Conservation (phyloP, 208 protist genomes). For the Jaenimonas drosophilae region DNA sequence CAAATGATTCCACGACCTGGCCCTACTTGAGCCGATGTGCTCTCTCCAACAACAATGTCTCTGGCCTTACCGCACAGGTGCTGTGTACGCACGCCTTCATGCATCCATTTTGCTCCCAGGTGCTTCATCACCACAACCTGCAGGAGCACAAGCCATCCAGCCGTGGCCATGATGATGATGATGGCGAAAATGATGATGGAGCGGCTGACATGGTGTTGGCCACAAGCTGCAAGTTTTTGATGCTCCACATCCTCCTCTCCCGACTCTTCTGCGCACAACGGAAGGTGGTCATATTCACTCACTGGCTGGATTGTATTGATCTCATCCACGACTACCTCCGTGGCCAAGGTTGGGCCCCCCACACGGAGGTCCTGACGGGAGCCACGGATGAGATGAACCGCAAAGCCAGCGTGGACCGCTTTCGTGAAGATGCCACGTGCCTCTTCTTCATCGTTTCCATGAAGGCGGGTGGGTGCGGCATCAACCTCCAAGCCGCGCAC, state of each 20-base stretch:
- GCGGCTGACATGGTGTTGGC: slow-evolving; percentile 23
- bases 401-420: slow-evolving; percentile 74
- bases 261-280: slow-evolving; percentile 30
- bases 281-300: slow-evolving; percentile 96
- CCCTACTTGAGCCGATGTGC: slow-evolving; percentile 4
- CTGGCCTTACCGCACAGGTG: slow-evolving; percentile 32
- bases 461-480: slow-evolving; percentile 95
- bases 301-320: slow-evolving; percentile 95
- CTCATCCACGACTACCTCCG: slow-evolving; percentile 87
- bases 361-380: slow-evolving; percentile 52
- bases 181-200: slow-evolving; percentile 1
- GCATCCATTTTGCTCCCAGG: slow-evolving; percentile 31
- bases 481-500: slow-evolving; percentile 96
- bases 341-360: slow-evolving; percentile 25
- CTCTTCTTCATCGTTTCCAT: slow-evolving; percentile 95
- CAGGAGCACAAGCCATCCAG: not conserved
- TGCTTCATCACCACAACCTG: slow-evolving; percentile 5
- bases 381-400: slow-evolving; percentile 41
- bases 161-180: not conserved
- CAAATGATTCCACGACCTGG: not conserved
- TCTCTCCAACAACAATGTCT: slow-evolving; percentile 23
- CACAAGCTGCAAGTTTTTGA: slow-evolving; percentile 90
- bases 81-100: slow-evolving; percentile 55
- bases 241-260: slow-evolving; percentile 68
- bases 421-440: slow-evolving; percentile 69